Evolutionary conservation across 2,329 filamentous ascomycete species (phyloP).

Genomic region (Aspergillus carbonarius): DNA sequence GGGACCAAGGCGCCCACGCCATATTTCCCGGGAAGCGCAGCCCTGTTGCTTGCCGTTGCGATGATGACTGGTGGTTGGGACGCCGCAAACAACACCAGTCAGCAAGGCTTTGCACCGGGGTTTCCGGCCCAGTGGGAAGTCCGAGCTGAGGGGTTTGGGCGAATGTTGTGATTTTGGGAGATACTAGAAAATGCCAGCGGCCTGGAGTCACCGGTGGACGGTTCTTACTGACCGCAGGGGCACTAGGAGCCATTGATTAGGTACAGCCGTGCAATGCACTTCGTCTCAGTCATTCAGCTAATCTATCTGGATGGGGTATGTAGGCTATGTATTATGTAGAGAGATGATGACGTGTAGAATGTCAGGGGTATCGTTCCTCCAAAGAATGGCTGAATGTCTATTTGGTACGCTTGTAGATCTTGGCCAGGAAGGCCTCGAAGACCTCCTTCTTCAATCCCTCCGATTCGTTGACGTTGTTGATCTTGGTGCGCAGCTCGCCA

Average conservation of each 20-base stretch:
- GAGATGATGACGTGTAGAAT: neutral
- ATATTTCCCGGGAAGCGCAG: conserved; percentile 56
- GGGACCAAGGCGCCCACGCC: conserved; percentile 57
- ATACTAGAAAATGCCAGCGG: too few species aligned
- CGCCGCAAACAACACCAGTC: neutral
- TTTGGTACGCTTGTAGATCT: conserved; percentile 99
- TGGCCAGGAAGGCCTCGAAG: conserved; percentile 85
- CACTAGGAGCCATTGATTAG: too few species aligned
- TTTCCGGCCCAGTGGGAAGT: neutral
- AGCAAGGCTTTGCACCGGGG: neutral
- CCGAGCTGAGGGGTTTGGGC: neutral
- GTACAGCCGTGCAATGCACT: neutral
- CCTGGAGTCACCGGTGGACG: too few species aligned
- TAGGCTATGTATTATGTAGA: conserved; percentile 1
- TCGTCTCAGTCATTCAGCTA: neutral
- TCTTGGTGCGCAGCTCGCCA: conserved; percentile 71
- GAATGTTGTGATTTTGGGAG: neutral
- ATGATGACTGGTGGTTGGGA: conserved; percentile 62
- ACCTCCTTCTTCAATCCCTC: conserved; percentile 86
- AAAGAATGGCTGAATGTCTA: conserved; percentile 48
- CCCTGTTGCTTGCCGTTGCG: conserved; percentile 53
- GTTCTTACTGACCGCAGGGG: too few species aligned
- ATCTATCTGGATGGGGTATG: conserved; percentile 9
- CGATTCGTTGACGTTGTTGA: conserved; percentile 77
- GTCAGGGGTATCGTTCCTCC: conserved; percentile 9